Evolutionary conservation across 257 asterid species (phyloP).

Genomic region (Plectranthus barbatus): DNA sequence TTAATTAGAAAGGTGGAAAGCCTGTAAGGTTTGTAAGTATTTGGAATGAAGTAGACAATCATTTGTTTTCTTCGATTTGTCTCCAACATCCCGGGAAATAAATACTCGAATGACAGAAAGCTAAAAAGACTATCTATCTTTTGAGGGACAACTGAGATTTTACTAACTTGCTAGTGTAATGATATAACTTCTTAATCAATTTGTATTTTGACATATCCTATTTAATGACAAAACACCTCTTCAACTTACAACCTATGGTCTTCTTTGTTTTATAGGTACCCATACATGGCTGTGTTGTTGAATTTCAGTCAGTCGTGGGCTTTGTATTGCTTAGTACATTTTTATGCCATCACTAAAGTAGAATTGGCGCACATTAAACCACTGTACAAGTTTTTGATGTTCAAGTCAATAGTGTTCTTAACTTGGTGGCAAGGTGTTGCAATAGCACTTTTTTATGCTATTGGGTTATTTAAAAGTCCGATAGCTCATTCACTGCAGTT

Average conservation of each 20-base stretch:
- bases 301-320: conserved; percentile 99
- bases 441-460: conserved; percentile 70
- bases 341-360: conserved; percentile 75
- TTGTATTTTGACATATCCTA: not conserved
- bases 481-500: conserved; percentile 84
- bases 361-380: conserved; percentile 94
- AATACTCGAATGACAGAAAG: not conserved
- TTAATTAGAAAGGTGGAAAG: conserved; percentile 56
- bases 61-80: not conserved
- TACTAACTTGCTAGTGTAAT: not conserved
- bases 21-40: not conserved
- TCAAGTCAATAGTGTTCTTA: conserved; percentile 94
- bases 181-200: not conserved
- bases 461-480: conserved; percentile 79
- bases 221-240: not conserved
- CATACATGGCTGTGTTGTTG: conserved; percentile 84
- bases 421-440: conserved; percentile 99
- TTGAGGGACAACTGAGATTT: not conserved
- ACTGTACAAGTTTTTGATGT: conserved; percentile 81
- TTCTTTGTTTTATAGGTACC: conserved; percentile 59
- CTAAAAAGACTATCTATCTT: conserved; percentile 5
- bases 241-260: not conserved
- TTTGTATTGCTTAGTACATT: conserved; percentile 89
- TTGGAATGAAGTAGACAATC: not conserved
- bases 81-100: not conserved